Evolutionary conservation across 129 eudicot genomes (phyloP).

Genomic region (Sambucus nigra): DNA sequence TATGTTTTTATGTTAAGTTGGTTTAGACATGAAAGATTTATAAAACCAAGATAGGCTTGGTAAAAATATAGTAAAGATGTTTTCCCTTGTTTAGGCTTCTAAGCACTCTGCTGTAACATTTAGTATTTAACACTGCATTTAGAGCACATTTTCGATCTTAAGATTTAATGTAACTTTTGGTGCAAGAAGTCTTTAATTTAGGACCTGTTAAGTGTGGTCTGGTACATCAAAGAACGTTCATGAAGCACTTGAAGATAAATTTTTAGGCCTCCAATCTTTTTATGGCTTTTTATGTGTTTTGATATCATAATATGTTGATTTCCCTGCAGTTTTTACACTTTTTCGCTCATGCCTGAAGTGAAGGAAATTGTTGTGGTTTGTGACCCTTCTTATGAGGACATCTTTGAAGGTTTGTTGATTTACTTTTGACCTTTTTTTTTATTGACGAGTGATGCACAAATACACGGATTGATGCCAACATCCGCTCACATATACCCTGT

Average conservation of each 20-base stretch:
- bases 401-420: conserved; percentile 67
- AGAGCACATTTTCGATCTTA: no score
- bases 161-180: no score
- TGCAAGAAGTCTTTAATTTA: background rate
- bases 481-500: background rate
- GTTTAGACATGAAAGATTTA: no score
- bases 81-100: no score
- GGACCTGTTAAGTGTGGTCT: background rate
- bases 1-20: no score
- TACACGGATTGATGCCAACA: no score
- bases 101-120: no score
- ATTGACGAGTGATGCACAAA: background rate
- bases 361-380: conserved; percentile 98
- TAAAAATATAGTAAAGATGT: no score
- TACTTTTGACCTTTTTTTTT: background rate
- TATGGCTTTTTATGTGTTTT: background rate
- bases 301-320: conserved; percentile 4
- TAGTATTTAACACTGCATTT: no score
- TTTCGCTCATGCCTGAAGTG: conserved; percentile 80
- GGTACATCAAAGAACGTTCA: background rate
- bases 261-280: background rate
- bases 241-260: background rate
- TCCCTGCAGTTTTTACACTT: conserved; percentile 78
- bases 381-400: conserved; percentile 90
- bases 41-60: no score